Base-by-base conservation (phyloP, 148 eudicot species). In the Drosera capensis region DNA sequence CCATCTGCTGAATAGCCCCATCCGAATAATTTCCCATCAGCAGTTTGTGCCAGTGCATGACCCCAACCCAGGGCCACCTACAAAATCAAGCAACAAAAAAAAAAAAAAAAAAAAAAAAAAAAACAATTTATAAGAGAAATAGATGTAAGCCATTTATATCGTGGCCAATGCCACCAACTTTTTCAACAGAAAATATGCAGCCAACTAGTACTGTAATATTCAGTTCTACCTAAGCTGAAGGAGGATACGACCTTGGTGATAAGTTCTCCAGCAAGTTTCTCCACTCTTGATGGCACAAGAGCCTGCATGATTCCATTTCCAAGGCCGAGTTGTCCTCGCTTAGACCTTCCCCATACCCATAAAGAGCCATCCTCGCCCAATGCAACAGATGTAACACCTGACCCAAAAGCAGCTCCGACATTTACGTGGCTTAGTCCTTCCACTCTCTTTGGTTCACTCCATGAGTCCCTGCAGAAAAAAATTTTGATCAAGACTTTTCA, bases 331-430 rank as follows among this genome's bases (percentile, higher is more conserved):
- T 85, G 99, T 30, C 99, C 99, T 51, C 86, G 88, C 63, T 81
- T 92, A 7, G 99, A 92, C 58, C 74, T 76, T 51, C 99, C 99
- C 99, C 99, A 92, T n/a, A 87, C 86, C 95, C 95, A 90, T 55
- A 92, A 57, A 52, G 85, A 71, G 35, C 99, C 99, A 54, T 85
- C 99, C 56, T 71, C 83, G 55, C 78, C 83, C 39, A 85, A 40
- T 14, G 84, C 83, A 47, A 74, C 68, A 66, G 95, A 85, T 49
- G 79, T 58, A 41, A 81, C 99, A 55, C 95, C 99, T 23, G 99
- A 92, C 40, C 90, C 99, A 72, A 55, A 92, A 50, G 94, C 86
- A 57, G 77, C 70, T 60, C 15, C 64, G 21, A 82, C 86, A 57
- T 42, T 72, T 28, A 83, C 84, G 43, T 80, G 63, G 26, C 38